Base-by-base conservation (phyloP, 352 stramenopile species). In the Elongisporangium prolatum region DNA sequence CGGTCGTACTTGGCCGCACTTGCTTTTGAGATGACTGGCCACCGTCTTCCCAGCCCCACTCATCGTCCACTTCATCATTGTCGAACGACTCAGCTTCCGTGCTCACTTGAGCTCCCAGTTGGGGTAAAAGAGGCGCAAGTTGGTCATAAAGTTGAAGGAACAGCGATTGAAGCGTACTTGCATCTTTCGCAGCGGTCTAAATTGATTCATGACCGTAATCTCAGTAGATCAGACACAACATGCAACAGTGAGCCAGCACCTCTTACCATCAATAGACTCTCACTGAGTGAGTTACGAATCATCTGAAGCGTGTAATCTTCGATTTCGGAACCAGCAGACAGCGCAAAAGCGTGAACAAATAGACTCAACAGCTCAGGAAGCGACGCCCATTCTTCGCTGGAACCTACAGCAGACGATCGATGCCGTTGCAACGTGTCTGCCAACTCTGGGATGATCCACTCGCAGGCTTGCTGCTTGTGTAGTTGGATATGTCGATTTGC, bases 391-490 rank as follows among this genome's bases (percentile, higher is more conserved):
- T 73, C 62, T 50, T 75, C 58, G 53, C 57, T 52, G 18, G 28
- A 18, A 51, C 21, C 38, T 48, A 56, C 18, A 38, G 48, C 24
- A 38, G 28, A 25, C 6, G 60, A 65, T 44, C 75, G 28, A 21
- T 86, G 70, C 9, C 82, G 77, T 50, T 89, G 75, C n/a, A 89
- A 68, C 11, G 64, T 64, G 54, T 93, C 80, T 25, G 74, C 72
- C 20, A 90, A 54, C 59, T 90, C 84, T 21, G 78, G 79, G 18
- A 93, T 61, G 59, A 91, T 89, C 80, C 79, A 91, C 58, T 91
- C 84, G 14, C 57, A 44, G 3, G 63, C 75, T 25, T 67, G 64
- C 63, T 88, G 60, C 25, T 74, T 75, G 9, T 62, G 62, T 20
- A 89, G 65, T 57, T 91, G 71, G 6, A 72, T 56, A 18, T 91